Conservation (phyloP, 192 early-diverging fungal genomes). For the Entomortierella beljakovae region DNA sequence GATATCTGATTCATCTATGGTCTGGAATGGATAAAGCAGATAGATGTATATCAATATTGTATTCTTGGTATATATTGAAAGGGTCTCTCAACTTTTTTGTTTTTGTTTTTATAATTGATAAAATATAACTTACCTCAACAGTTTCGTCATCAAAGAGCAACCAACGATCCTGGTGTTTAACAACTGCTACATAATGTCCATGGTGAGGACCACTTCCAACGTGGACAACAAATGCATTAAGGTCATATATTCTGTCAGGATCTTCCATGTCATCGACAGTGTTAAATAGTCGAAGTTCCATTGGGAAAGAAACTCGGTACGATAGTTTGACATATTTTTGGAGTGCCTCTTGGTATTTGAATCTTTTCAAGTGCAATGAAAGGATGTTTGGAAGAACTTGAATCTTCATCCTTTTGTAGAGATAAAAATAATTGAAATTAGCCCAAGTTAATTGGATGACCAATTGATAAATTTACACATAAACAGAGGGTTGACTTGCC, state of each 20-base stretch:
- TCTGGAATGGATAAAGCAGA: slow-evolving; percentile 30
- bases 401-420: slow-evolving; percentile 88
- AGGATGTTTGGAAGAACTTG: slow-evolving; percentile 93
- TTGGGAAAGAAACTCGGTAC: slow-evolving; percentile 94
- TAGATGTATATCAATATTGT: not conserved
- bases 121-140: slow-evolving; percentile 73
- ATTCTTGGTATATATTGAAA: not conserved
- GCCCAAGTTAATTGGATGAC: not conserved
- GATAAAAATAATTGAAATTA: not conserved
- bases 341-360: slow-evolving; percentile 96
- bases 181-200: slow-evolving; percentile 96
- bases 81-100: not conserved
- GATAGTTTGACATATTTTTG: slow-evolving; percentile 94
- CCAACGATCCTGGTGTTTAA: slow-evolving; percentile 90
- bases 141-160: slow-evolving; percentile 96
- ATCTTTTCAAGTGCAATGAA: slow-evolving; percentile 96
- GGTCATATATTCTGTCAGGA: slow-evolving; percentile 85
- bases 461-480: not conserved
- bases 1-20: slow-evolving; percentile 81
- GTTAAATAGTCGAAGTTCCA: slow-evolving; percentile 95
- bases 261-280: slow-evolving; percentile 93
- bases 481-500: slow-evolving; percentile 47
- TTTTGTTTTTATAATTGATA: not conserved
- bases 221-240: slow-evolving; percentile 94
- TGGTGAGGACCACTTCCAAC: slow-evolving; percentile 96